Base-by-base conservation (phyloP, 768 basidiomycete species). In the Rhodotorula toruloides region DNA sequence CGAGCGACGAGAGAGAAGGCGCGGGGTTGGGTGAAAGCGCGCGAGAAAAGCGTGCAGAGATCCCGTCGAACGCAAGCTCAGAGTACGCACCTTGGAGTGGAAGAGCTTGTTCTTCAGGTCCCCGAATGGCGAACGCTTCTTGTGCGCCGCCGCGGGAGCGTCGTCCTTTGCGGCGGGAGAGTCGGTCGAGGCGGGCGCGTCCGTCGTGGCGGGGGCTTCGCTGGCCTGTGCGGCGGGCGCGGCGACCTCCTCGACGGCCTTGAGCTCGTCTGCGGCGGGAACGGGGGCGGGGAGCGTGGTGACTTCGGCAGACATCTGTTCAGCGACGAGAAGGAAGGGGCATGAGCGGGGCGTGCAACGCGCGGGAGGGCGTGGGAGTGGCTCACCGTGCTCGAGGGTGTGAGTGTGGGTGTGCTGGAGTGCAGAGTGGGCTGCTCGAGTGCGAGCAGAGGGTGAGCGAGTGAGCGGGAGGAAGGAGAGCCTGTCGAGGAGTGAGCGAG, bases 91-190 rank as follows among this genome's bases (percentile, higher is more conserved):
- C 60, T 67, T 67, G 53, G 12, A 12, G 65, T 61, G 54, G 49
- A 58, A 61, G 42, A 67, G 49, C 49, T 54, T 61, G 55, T 67
- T 67, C 49, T 50, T 53, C 49, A 67, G 55, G 27, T 53, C 47
- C 16, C 55, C 65, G 36, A 67, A 67, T 12, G 60, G 60, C 25
- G 48, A 55, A 31, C 58, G 58, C 49, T 60, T 60, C 58, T 60
- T 60, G 39, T 58, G 47, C 27, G 36, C 25, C 25, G 34, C 36
- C 12, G 36, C 29, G n/a, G 53, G 32, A 10, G 53, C 34, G 53
- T 17, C 53, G 53, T 36, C 34, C 22, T 37, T 25, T 16, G 6
- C 7, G 36, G 37, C 44, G 44, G 44, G 21, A 17, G 44, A 46
- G 13, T 46, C 37, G n/a, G 36, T 16, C 22, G 53, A 4, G 8